Base-by-base conservation (phyloP, 1,139 yeast genomes). In the Cylindricascospora bacillispora region DNA sequence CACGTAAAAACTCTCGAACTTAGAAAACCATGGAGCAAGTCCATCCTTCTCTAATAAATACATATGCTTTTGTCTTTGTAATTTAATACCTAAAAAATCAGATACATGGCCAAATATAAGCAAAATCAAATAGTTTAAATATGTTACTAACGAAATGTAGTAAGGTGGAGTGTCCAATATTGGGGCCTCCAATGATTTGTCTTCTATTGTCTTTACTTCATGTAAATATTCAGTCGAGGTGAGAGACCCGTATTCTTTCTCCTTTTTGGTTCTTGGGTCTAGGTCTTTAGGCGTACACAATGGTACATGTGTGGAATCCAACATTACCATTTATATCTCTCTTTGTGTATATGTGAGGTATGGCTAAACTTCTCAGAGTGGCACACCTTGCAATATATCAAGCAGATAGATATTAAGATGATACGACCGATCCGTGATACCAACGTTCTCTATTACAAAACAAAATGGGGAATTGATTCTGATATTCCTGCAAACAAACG, bases 11-110 rank as follows among this genome's bases (percentile, higher is more conserved):
- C 82, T 74, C 56, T 89, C 99, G 54, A 89, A 86, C 28, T 85
- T 92, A 27, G 92, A 81, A 46, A 79, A 81, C 79, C 95, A 78
- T 23, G 99, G 97, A 20, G 98, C 97, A 49, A 82, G 77, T 1
- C 99, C 99, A 52, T 89, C 75, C 39, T 68, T 65, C 49, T 81
- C 92, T 31, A 78, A 61, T 37, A 86, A 65, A 44, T 81, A 78
- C 27, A 61, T 60, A 53, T 76, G 77, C 38, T 66, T 67, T 31
- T 70, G 63, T 15, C 81, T 78, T 47, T 68, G 69, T 53, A 86
- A 78, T 16, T 65, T 60, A 52, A 79, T 72, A 29, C 93, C 95
- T 37, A 83, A 69, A 52, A 78, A 86, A 58, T 89, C 99, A 43
- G 86, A 73, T 23, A 85, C 60, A 50, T 89, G 95, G 24, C 99